These are phyloP conservation scores for Globisporangium cylindrosporum DNA, from an alignment of 352 stramenopile species.

Conservation along the genomic window DNA sequence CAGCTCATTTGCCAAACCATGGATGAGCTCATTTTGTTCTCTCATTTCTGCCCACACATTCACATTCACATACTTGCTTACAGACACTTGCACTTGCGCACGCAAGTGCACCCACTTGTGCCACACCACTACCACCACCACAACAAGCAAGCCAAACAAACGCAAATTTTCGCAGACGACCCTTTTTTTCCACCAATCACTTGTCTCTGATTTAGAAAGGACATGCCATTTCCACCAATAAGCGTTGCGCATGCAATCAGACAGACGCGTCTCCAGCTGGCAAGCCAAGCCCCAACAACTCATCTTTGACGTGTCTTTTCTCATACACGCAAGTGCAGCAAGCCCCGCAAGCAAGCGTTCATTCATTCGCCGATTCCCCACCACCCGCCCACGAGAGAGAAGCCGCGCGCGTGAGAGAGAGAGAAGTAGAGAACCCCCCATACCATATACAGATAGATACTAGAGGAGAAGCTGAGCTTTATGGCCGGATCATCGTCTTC, in stretches of 20 bases:
- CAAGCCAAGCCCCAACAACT: not conserved
- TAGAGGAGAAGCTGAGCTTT: no score
- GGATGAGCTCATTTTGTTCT: no score
- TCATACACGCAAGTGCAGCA: not conserved
- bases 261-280: no score
- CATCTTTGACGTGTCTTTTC: not conserved
- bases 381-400: not conserved
- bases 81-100: not conserved
- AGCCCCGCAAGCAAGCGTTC: not conserved
- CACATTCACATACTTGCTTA: no score
- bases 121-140: not conserved
- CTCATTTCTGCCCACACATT: no score
- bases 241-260: not conserved
- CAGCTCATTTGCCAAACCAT: no score
- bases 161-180: not conserved
- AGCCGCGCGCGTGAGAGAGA: not conserved
- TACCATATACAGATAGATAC: not conserved
- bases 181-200: constrained; percentile 2
- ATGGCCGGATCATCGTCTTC: not conserved
- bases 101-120: not conserved
- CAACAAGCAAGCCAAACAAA: not conserved
- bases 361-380: constrained; percentile 3
- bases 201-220: not conserved
- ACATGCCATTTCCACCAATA: not conserved
- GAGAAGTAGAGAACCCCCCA: not conserved